Evolutionary conservation across 2,329 filamentous ascomycete species (phyloP).

Genomic region (Acarospora socialis): DNA sequence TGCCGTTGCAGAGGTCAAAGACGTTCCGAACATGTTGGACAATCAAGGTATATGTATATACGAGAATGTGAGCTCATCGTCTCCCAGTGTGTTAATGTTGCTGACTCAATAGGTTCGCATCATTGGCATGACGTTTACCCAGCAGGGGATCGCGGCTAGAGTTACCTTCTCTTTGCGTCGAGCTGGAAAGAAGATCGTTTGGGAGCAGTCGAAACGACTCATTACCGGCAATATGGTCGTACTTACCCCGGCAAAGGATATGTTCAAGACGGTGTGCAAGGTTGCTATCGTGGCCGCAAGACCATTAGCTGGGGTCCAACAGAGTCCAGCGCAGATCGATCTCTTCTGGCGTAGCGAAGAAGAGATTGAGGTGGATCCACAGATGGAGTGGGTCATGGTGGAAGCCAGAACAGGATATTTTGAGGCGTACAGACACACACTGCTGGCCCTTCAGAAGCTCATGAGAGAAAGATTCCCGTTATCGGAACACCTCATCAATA

Average conservation of each 20-base stretch:
- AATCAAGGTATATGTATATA: slow-evolving; percentile 46
- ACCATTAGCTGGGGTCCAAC: slow-evolving; percentile 46
- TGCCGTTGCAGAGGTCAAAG: slow-evolving; percentile 44
- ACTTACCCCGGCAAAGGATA: slow-evolving; percentile 39
- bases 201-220: slow-evolving; percentile 47
- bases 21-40: slow-evolving; percentile 43
- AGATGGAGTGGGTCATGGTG: slow-evolving; percentile 60
- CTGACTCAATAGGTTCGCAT: slow-evolving; percentile 45
- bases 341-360: slow-evolving; percentile 51
- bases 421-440: slow-evolving; percentile 58
- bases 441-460: slow-evolving; percentile 57
- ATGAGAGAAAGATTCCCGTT: slow-evolving; percentile 38
- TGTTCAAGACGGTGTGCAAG: slow-evolving; percentile 50
- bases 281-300: slow-evolving; percentile 61
- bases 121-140: slow-evolving; percentile 48
- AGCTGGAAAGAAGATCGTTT: slow-evolving; percentile 52
- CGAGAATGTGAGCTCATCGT: slow-evolving; percentile 42
- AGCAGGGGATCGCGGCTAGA: slow-evolving; percentile 48
- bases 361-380: slow-evolving; percentile 54
- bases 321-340: slow-evolving; percentile 58
- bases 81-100: neutral
- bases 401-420: slow-evolving; percentile 62
- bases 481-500: slow-evolving; percentile 27
- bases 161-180: slow-evolving; percentile 57
- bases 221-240: slow-evolving; percentile 41